Conservation (phyloP, 2,329 filamentous ascomycete species). For the Cercospora brassicicola region DNA sequence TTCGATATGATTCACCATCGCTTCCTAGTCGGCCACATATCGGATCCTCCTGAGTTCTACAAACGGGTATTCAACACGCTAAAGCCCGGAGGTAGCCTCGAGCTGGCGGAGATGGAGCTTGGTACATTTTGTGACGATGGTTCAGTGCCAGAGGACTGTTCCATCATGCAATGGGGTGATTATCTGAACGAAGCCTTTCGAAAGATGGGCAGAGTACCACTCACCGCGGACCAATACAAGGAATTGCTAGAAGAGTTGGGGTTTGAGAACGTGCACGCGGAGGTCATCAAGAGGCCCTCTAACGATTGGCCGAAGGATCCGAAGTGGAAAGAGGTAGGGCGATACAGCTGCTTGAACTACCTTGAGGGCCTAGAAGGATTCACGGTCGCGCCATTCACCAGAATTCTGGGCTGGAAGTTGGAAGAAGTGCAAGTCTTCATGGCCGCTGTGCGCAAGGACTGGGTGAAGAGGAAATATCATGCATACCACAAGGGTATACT, state of each 20-base stretch:
- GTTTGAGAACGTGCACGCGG: constrained; percentile 31
- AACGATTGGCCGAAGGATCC: constrained; percentile 37
- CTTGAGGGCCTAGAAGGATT: constrained; percentile 23
- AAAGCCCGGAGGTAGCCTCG: constrained; percentile 47
- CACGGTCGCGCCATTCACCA: constrained; percentile 47
- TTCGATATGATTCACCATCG: constrained; percentile 50
- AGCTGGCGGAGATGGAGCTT: constrained; percentile 47
- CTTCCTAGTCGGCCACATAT: constrained; percentile 36
- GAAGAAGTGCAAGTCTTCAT: constrained; percentile 26
- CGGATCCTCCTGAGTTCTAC: constrained; percentile 28
- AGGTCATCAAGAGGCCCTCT: constrained; percentile 30
- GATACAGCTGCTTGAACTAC: constrained; percentile 30
- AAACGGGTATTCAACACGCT: constrained; percentile 37
- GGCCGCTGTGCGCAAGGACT: constrained; percentile 11
- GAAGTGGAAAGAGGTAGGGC: constrained; percentile 17
- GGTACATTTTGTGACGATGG: constrained; percentile 44
- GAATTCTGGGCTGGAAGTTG: constrained; percentile 46
- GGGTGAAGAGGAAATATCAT: constrained; percentile 23
- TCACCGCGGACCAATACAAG: constrained; percentile 22
- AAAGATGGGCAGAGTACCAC: constrained; percentile 24
- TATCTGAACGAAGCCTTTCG: constrained; percentile 29
- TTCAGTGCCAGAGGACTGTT: constrained; percentile 36
- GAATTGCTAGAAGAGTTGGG: constrained; percentile 28
- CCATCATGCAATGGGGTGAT: constrained; percentile 31
- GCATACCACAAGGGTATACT: constrained; percentile 28